Conservation (phyloP, 2,329 filamentous ascomycete species). For the Blastomyces parvus region DNA sequence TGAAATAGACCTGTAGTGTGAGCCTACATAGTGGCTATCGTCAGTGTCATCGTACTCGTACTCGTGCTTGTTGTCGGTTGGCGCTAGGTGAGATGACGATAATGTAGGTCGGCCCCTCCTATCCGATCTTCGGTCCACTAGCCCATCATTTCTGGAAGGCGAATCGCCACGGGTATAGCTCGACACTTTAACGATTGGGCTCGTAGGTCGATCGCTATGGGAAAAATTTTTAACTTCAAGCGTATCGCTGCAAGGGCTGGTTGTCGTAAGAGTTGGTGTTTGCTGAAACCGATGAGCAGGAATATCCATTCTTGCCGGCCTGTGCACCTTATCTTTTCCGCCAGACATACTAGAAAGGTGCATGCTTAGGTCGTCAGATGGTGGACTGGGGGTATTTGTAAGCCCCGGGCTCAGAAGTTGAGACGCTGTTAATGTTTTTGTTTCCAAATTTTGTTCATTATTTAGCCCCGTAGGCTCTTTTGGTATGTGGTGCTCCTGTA, state of each 20-base stretch:
- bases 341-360: constrained; percentile 8
- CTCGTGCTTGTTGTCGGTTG: constrained; percentile 22
- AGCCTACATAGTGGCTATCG: constrained; percentile 17
- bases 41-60: constrained; percentile 20
- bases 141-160: constrained; percentile 26
- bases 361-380: constrained; percentile 18
- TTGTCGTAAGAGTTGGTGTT: constrained; percentile 21
- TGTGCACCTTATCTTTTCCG: background rate
- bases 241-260: constrained; percentile 19
- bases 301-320: constrained; percentile 15
- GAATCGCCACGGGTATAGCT: constrained; percentile 37
- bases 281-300: constrained; percentile 16
- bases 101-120: constrained; percentile 27
- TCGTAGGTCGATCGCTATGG: constrained; percentile 25
- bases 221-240: constrained; percentile 17
- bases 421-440: constrained; percentile 16
- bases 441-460: background rate
- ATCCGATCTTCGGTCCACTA: constrained; percentile 15
- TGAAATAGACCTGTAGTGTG: constrained; percentile 10
- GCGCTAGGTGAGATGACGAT: constrained; percentile 30
- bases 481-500: background rate
- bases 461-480: background rate
- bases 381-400: constrained; percentile 25
- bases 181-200: constrained; percentile 39
- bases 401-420: constrained; percentile 28